Conservation (phyloP, 2,329 filamentous ascomycete species). For the Rutstroemia sp. region DNA sequence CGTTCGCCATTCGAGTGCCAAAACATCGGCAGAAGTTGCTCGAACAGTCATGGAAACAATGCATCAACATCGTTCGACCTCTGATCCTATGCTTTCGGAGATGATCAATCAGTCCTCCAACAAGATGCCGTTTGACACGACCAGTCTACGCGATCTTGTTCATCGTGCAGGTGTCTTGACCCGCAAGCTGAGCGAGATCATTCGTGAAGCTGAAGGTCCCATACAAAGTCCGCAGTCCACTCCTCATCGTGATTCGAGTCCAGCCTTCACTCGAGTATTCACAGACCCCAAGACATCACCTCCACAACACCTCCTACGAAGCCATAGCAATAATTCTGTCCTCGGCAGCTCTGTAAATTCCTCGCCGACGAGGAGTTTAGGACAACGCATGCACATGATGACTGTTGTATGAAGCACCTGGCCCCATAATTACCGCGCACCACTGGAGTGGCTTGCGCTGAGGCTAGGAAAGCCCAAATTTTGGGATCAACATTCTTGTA, state of each 20-base stretch:
- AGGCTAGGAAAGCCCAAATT: background rate
- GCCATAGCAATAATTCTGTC: constrained; percentile 46
- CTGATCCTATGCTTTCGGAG: constrained; percentile 31
- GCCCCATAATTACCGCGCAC: too few species aligned
- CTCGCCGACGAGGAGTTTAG: constrained; percentile 43
- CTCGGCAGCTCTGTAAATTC: constrained; percentile 45
- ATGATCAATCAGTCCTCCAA: constrained; percentile 31
- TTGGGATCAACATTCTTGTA: constrained; percentile 8
- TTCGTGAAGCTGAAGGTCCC: constrained; percentile 51
- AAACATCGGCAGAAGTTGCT: constrained; percentile 41
- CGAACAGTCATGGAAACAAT: constrained; percentile 58
- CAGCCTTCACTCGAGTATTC: constrained; percentile 61
- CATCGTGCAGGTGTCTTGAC: constrained; percentile 53
- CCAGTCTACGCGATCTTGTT: constrained; percentile 59
- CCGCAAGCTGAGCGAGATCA: constrained; percentile 50
- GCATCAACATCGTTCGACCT: constrained; percentile 44
- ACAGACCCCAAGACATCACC: constrained; percentile 51
- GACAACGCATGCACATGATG: constrained; percentile 56
- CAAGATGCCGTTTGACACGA: constrained; percentile 59
- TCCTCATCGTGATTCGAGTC: constrained; percentile 48
- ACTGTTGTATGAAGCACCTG: constrained; percentile 39
- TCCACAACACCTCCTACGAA: constrained; percentile 42
- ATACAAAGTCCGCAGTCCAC: constrained; percentile 47
- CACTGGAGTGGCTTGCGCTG: too few species aligned
- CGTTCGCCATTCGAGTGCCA: constrained; percentile 21